Evolutionary conservation across 1,284 basidiomycete species (phyloP).

Genomic region (Heterobasidion occidentale): DNA sequence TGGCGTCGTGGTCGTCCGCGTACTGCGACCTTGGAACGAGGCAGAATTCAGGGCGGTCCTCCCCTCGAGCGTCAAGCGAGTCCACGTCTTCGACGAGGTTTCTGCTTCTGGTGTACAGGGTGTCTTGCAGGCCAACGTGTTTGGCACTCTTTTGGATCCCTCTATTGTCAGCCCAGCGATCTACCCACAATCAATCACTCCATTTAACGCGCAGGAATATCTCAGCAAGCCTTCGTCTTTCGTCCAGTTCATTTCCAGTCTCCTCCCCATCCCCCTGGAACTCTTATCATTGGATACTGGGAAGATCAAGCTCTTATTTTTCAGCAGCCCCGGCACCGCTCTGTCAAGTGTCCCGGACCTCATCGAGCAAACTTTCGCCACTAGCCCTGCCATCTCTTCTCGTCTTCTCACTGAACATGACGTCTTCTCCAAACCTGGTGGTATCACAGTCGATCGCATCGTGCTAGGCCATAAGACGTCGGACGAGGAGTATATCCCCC

Average conservation of each 20-base stretch:
- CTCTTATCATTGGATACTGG: conserved; percentile 15
- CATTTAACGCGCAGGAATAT: conserved; percentile 46
- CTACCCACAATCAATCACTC: conserved; percentile 51
- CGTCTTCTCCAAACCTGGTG: conserved; percentile 61
- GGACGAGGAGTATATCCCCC: conserved; percentile 28
- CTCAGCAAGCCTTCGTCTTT: conserved; percentile 38
- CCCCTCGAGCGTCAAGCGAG: conserved; percentile 45
- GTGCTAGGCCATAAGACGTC: conserved; percentile 43
- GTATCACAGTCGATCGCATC: conserved; percentile 53
- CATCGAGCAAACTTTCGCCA: conserved; percentile 52
- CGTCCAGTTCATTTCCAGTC: conserved; percentile 30
- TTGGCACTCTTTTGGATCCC: conserved; percentile 47
- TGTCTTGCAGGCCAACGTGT: conserved; percentile 65
- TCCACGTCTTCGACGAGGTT: conserved; percentile 74
- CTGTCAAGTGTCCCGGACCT: conserved; percentile 45
- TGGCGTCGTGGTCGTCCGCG: conserved; percentile 62
- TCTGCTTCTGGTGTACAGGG: conserved; percentile 51
- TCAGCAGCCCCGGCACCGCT: conserved; percentile 49
- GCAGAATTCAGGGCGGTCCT: conserved; percentile 47
- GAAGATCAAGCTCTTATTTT: conserved; percentile 47
- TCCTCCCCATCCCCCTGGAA: conserved; percentile 13
- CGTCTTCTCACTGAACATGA: conserved; percentile 62
- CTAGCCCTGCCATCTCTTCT: conserved; percentile 38
- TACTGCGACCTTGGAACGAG: conserved; percentile 72
- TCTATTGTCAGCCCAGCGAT: conserved; percentile 33